Conservation (phyloP, 2,329 filamentous ascomycete genomes). For the Fusarium sp. region DNA sequence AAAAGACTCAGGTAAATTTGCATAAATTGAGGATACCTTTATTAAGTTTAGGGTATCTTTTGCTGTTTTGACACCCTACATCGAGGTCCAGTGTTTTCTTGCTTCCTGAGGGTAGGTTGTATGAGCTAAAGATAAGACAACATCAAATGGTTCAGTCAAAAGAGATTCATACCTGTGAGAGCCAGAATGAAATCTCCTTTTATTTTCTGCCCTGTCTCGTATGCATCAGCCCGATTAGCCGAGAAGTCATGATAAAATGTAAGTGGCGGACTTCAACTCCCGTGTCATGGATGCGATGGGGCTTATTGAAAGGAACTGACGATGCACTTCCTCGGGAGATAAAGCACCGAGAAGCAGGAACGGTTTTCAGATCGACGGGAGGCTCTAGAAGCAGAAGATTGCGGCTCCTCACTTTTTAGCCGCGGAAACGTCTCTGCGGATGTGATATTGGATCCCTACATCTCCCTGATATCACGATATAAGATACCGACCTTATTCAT, state of each 20-base stretch:
- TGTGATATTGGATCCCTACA: slow-evolving; percentile 7
- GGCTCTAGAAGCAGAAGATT: background rate
- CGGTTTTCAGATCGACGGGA: background rate
- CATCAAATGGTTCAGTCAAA: background rate
- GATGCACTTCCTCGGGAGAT: slow-evolving; percentile 13
- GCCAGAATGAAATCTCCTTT: background rate
- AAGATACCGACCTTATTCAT: background rate
- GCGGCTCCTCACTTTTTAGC: background rate
- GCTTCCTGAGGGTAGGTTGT: background rate
- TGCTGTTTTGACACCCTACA: too few species aligned
- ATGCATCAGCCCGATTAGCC: background rate
- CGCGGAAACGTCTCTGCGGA: background rate
- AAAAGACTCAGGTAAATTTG: too few species aligned
- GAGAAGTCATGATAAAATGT: background rate
- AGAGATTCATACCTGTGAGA: background rate
- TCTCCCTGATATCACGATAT: background rate
- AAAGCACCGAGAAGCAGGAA: slow-evolving; percentile 1
- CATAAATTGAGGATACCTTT: too few species aligned
- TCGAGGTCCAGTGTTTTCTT: too few species aligned
- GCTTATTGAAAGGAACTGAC: background rate
- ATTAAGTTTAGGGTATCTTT: too few species aligned
- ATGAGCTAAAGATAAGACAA: background rate
- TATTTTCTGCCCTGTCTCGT: background rate
- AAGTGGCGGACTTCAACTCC: slow-evolving; percentile 11
- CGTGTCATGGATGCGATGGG: background rate